Conservation (phyloP, 257 asterid species). For the Nicotiana tomentosiformis region DNA sequence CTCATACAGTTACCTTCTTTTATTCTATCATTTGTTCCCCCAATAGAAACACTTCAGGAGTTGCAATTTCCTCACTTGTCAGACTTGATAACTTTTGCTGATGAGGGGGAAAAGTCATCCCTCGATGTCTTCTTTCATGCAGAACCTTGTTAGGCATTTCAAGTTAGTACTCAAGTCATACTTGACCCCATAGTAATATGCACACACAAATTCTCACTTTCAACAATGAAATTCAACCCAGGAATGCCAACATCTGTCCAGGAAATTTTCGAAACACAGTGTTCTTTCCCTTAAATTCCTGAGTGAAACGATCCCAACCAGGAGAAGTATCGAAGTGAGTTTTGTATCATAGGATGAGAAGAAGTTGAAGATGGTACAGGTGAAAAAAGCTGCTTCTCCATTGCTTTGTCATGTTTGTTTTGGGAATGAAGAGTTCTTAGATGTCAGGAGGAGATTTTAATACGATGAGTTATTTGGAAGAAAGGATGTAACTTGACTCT, state of each 20-base stretch:
- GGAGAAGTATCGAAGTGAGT: background rate
- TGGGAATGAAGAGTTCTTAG: background rate
- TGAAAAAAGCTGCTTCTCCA: background rate
- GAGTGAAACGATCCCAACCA: background rate
- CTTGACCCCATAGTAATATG: background rate
- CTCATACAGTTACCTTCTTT: background rate
- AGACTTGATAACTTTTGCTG: background rate
- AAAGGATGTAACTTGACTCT: no score
- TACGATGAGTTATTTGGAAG: no score
- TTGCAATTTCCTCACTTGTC: background rate
- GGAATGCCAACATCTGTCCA: background rate
- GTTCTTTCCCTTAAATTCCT: background rate
- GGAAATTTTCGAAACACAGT: background rate
- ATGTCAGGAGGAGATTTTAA: no score
- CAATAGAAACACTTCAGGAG: background rate
- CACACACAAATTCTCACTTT: background rate
- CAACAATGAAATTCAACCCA: background rate
- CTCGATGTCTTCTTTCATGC: background rate
- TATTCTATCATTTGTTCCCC: background rate
- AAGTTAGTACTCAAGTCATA: background rate
- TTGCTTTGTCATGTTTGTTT: background rate
- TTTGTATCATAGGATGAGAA: background rate
- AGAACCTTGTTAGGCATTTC: background rate
- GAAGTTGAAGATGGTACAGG: background rate
- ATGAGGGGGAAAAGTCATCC: background rate